phyloP scores from a whole-genome alignment of 1,139 yeast genomes.

The Candida dubliniensis region DNA sequence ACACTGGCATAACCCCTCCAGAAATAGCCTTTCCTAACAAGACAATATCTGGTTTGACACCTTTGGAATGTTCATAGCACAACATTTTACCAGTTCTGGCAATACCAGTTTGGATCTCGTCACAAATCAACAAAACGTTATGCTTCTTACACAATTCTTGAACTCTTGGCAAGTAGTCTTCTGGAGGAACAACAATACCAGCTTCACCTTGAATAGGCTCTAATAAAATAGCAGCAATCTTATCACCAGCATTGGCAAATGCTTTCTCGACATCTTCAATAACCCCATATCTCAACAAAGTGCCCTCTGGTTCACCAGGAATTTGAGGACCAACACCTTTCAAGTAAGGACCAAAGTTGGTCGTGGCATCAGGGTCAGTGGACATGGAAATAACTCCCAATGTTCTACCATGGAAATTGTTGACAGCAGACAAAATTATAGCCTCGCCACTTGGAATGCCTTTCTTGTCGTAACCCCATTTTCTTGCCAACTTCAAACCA shows the following conservation, averaged over 20 bases:
- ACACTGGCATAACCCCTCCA: slow-evolving; percentile 93
- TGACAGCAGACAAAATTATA: slow-evolving; percentile 79
- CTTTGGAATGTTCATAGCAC: slow-evolving; percentile 81
- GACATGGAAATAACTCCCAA: slow-evolving; percentile 95
- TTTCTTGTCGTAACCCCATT: slow-evolving; percentile 94
- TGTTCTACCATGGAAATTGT: slow-evolving; percentile 96
- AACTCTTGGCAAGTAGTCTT: slow-evolving; percentile 73
- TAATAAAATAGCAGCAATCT: slow-evolving; percentile 84
- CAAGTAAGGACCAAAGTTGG: slow-evolving; percentile 88
- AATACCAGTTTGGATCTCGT: slow-evolving; percentile 96
- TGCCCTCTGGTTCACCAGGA: slow-evolving; percentile 58
- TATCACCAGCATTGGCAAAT: slow-evolving; percentile 80
- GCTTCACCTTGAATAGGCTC: slow-evolving; percentile 99
- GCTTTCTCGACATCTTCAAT: slow-evolving; percentile 87
- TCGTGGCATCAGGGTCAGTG: slow-evolving; percentile 91
- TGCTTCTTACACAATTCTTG: slow-evolving; percentile 75
- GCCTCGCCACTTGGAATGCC: slow-evolving; percentile 84
- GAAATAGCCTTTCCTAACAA: slow-evolving; percentile 92
- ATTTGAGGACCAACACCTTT: slow-evolving; percentile 79
- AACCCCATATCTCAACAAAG: slow-evolving; percentile 70
- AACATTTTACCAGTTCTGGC: slow-evolving; percentile 96
- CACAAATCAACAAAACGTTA: slow-evolving; percentile 87
- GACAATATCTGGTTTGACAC: slow-evolving; percentile 82
- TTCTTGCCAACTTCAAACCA: slow-evolving; percentile 88
- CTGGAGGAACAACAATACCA: slow-evolving; percentile 93